Evolutionary conservation across 129 eudicot genomes (phyloP), one percentile per base, ranked within the genome.

Genomic region (Flaveria ramosissima): DNA sequence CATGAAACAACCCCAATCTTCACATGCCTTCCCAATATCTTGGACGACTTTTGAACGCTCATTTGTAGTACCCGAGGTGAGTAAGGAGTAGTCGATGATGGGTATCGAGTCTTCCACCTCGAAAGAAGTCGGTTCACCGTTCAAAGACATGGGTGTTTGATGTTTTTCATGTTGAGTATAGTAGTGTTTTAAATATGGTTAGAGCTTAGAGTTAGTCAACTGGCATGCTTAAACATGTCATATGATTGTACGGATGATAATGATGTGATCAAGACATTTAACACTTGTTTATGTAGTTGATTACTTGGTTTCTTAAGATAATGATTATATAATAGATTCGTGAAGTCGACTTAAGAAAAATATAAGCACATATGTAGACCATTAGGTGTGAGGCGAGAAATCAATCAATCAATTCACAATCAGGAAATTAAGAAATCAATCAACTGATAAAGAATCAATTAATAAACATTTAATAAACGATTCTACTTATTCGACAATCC

Each of bases 1-100:
- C 85, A 77, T 76, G 56, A 82, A 82, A 70, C 76, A 82, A 3
- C 85, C 85, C 82, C 82, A 82, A 71, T 82, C 82, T 21, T 79
- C 74, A 26, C 85, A 82, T 1, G 85, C 85, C 12, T 64, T 41
- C 15, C 75, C 78, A 2, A 77, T 43, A 24, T 82, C 82, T 45
- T 71, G 74, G 19, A 82, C 23, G 30, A 46, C 75, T 12, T 26
- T 82, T 14, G 70, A 63, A 5, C 26, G 85, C n/a, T 77, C 70
- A 3, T 82, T 59, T 14, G 53, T 63, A 19, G 53, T 41, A 53
- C 82, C 71, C 11, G 69, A 27, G 5, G 74, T 76, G 24, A 77
- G 74, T 45, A 76, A 39, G 7, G 70, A 62, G 47, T 70, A 77
- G 68, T 82, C 85, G 24, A 82, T 77, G 74, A 70, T 27, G 55